Conservation (phyloP, 306 rosid genomes). For the Glycine latifolia region DNA sequence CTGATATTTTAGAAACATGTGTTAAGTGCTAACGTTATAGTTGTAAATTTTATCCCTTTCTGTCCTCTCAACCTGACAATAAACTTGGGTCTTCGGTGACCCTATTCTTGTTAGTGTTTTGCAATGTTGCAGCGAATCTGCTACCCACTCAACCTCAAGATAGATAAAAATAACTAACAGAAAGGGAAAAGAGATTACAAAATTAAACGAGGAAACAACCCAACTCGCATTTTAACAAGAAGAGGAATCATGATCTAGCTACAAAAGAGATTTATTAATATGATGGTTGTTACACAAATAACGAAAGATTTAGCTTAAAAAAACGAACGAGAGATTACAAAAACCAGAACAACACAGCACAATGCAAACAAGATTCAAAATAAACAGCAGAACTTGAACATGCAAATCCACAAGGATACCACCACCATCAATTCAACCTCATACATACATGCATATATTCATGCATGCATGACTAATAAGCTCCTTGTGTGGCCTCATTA, state of each 20-base stretch:
- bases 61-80: not conserved
- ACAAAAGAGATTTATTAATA: slow-evolving; percentile 43
- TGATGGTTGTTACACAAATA: slow-evolving; percentile 44
- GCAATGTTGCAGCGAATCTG: not conserved
- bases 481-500: slow-evolving; percentile 49
- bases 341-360: slow-evolving; percentile 44
- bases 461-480: slow-evolving; percentile 16
- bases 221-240: slow-evolving; percentile 10
- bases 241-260: slow-evolving; percentile 16
- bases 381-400: slow-evolving; percentile 31
- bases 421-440: not conserved
- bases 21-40: not conserved
- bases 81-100: no score
- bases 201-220: slow-evolving; percentile 3
- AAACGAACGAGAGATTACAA: slow-evolving; percentile 32
- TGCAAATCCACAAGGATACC: slow-evolving; percentile 25
- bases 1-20: not conserved
- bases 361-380: slow-evolving; percentile 45
- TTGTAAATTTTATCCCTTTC: not conserved
- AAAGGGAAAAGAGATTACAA: not conserved
- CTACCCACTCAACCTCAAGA: not conserved
- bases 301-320: slow-evolving; percentile 19
- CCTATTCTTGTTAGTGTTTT: not conserved
- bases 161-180: not conserved
- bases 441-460: not conserved